phyloP scores from a whole-genome alignment of 352 stramenopile genomes.

The Globisporangium paddicum region DNA sequence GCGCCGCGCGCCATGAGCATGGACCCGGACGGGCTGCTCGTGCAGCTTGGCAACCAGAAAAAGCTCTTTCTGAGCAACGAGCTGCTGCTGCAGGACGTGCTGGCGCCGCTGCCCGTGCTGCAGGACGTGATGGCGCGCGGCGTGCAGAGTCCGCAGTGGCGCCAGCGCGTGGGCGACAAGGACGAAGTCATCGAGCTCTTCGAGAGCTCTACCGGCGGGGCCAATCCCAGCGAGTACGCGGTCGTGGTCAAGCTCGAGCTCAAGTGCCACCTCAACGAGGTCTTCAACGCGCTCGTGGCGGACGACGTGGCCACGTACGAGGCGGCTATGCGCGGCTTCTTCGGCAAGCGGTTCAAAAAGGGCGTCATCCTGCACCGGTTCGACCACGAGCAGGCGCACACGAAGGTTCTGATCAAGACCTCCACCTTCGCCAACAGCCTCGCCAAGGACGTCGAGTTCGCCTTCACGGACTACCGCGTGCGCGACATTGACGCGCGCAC shows the following conservation, averaged over 20 bases:
- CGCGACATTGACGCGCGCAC: slow-evolving; percentile 17
- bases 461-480: slow-evolving; percentile 8
- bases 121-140: slow-evolving; percentile 15
- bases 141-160: slow-evolving; percentile 14
- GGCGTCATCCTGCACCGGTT: slow-evolving; percentile 34
- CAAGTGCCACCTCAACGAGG: slow-evolving; percentile 57
- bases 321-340: slow-evolving; percentile 39
- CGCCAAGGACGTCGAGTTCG: slow-evolving; percentile 23
- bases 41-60: slow-evolving; percentile 33
- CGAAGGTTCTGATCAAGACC: slow-evolving; percentile 23
- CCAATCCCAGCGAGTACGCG: slow-evolving; percentile 18
- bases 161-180: slow-evolving; percentile 19
- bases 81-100: slow-evolving; percentile 24
- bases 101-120: slow-evolving; percentile 11
- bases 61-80: slow-evolving; percentile 31
- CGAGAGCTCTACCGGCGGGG: slow-evolving; percentile 10
- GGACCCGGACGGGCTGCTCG: slow-evolving; percentile 21
- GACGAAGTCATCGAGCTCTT: slow-evolving; percentile 19
- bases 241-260: slow-evolving; percentile 44
- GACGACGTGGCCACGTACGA: slow-evolving; percentile 37
- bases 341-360: slow-evolving; percentile 42
- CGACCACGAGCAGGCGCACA: slow-evolving; percentile 26
- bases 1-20: neutral
- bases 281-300: slow-evolving; percentile 47
- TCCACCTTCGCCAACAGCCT: slow-evolving; percentile 26